Conservation (phyloP, 2,329 filamentous ascomycete genomes). For the Coniella vitis region DNA sequence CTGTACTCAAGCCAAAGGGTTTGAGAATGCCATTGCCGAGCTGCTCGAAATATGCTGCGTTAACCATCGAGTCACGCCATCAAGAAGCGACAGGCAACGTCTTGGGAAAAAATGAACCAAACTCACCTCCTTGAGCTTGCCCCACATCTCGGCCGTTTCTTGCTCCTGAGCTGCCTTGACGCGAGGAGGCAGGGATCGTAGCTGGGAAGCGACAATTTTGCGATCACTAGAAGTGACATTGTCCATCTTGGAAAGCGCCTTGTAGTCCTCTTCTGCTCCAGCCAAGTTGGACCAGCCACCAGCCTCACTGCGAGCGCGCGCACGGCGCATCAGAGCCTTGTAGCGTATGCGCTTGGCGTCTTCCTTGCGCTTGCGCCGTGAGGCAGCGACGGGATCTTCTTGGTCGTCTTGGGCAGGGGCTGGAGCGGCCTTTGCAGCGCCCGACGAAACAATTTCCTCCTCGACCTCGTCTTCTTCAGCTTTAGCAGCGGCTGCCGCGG, state of each 20-base stretch:
- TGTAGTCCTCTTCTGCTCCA: constrained; percentile 76
- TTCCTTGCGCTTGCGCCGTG: constrained; percentile 35
- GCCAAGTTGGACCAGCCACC: constrained; percentile 76
- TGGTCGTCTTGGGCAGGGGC: constrained; percentile 21
- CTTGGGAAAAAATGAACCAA: neutral
- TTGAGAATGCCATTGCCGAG: constrained; percentile 87
- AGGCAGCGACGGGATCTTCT: constrained; percentile 23
- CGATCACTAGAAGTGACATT: constrained; percentile 60
- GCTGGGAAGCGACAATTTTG: constrained; percentile 59
- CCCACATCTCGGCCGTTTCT: constrained; percentile 97
- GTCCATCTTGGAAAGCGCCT: constrained; percentile 49
- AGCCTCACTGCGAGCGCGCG: constrained; percentile 62
- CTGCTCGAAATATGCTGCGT: neutral
- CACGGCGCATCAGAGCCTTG: constrained; percentile 77
- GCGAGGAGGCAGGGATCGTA: constrained; percentile 57
- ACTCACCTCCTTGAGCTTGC: constrained; percentile 75
- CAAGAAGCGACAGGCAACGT: too few relatives aligned
- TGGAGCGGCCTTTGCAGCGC: constrained; percentile 45
- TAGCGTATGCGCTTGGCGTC: constrained; percentile 71
- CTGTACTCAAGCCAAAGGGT: constrained; percentile 87
- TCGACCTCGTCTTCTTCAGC: constrained; percentile 40
- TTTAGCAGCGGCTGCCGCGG: constrained; percentile 38
- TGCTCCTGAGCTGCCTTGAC: constrained; percentile 74
- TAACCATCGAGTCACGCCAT: neutral
- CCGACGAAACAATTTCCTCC: constrained; percentile 54